These are phyloP conservation scores for Verbascum thapsus DNA, from an alignment of 257 asterid genomes.

Conservation along the genomic window DNA sequence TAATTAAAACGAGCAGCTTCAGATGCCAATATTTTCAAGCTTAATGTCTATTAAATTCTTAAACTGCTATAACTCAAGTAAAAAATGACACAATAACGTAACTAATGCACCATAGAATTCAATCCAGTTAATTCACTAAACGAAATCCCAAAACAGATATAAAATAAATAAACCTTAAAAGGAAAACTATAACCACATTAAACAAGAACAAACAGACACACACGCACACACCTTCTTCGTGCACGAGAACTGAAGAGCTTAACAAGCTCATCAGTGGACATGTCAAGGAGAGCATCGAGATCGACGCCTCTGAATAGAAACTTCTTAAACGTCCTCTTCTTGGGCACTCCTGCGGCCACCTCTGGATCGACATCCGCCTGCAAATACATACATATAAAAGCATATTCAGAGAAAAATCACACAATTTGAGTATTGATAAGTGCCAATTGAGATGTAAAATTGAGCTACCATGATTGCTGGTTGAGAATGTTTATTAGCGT, in stretches of 20 bases:
- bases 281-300: constrained; percentile 86
- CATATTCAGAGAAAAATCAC: neutral
- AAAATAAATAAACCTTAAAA: no score
- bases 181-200: no score
- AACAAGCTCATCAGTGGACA: constrained; percentile 86
- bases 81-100: neutral
- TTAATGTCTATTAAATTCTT: no score
- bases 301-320: constrained; percentile 88
- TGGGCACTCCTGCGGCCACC: constrained; percentile 61
- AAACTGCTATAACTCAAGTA: no score
- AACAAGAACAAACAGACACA: no score
- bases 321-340: constrained; percentile 89
- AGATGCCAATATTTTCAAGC: no score
- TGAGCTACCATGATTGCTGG: constrained; percentile 33
- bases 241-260: constrained; percentile 75
- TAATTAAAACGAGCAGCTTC: no score
- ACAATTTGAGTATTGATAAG: neutral
- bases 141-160: no score
- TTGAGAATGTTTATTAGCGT: neutral
- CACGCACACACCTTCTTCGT: constrained; percentile 55
- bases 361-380: constrained; percentile 81
- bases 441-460: neutral
- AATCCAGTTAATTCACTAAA: neutral
- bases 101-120: neutral
- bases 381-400: neutral